phyloP scores from a whole-genome alignment of 805 yeast genomes.

The Ogataea siamensis region DNA sequence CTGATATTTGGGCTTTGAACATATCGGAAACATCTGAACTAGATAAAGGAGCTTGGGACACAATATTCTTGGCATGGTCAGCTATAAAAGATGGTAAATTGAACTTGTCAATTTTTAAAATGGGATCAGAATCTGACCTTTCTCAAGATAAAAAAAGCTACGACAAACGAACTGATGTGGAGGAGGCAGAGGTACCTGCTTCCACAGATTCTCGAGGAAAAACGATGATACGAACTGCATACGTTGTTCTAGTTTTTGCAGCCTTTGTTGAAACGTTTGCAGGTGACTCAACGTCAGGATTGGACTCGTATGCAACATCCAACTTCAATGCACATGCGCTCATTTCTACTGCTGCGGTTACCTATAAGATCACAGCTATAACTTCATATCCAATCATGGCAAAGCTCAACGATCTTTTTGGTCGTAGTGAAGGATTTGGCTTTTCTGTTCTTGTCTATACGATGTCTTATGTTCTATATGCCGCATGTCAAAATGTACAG shows the following conservation, averaged over 20 bases:
- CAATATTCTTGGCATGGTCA: too few relatives aligned
- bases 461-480: slow-evolving; percentile 4
- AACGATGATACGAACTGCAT: not conserved
- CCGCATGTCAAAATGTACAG: slow-evolving; percentile 5
- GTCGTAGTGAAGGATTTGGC: slow-evolving; percentile 7
- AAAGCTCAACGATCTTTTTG: slow-evolving; percentile 6
- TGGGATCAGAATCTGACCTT: too few relatives aligned
- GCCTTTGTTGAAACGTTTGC: slow-evolving; percentile 8
- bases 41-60: too few relatives aligned
- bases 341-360: slow-evolving; percentile 5
- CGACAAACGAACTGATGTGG: too few relatives aligned
- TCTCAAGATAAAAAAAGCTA: too few relatives aligned
- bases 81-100: too few relatives aligned
- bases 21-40: too few relatives aligned
- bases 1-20: too few relatives aligned
- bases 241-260: slow-evolving; percentile 2
- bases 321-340: slow-evolving; percentile 4
- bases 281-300: slow-evolving; percentile 6
- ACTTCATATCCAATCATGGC: slow-evolving; percentile 6
- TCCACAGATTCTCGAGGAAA: not conserved
- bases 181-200: too few relatives aligned
- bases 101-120: too few relatives aligned
- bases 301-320: slow-evolving; percentile 8
- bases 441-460: slow-evolving; percentile 4
- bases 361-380: slow-evolving; percentile 7